Evolutionary conservation across 177 flowering plant species (phyloP), one percentile per base, ranked within the genome.

Genomic region (Vitis hybrid): DNA sequence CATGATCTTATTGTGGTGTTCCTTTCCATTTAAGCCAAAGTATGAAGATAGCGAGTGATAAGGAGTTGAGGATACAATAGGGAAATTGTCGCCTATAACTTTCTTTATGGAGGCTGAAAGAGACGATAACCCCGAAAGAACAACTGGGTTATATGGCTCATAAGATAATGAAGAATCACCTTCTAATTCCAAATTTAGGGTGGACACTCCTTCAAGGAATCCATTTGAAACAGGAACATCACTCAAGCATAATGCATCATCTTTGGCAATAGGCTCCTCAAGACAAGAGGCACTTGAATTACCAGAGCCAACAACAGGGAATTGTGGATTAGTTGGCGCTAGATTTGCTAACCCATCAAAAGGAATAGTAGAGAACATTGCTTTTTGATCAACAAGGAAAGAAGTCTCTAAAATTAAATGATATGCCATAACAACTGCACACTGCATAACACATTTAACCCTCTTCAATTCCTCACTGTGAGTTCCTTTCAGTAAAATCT

Each of bases 401-500:
- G 90, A 87, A 71, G 88, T 91, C 76, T 95, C 99, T 15, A 90
- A 81, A 68, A 90, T 86, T 62, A 92, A 77, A 85, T 92, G 97
- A 73, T 93, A 88, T 70, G 98, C 97, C 79, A 87, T 75, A 71
- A 83, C 74, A 73, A 93, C 88, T 14, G 97, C 85, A 82, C 81
- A 85, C 59, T 84, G 91, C 15, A 93, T 82, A 57, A 90, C 91
- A 79, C 78, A 67, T 78, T 95, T 95, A 48, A 91, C 79, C 78
- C 75, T 90, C 83, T 95, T 95, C 82, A 95, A 71, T 68, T 90
- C 97, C 57, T 90, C 90, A 73, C 86, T 87, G 71, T 79, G 86
- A 51, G 90, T 81, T 72, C 99, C 99, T 83, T 89, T 93, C 82
- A 95, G 82, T 78, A 95, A 83, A 83, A 95, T 83, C 99, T 95